Base-by-base conservation (phyloP, 495 filamentous ascomycete genomes). In the Cudoniella acicularis region DNA sequence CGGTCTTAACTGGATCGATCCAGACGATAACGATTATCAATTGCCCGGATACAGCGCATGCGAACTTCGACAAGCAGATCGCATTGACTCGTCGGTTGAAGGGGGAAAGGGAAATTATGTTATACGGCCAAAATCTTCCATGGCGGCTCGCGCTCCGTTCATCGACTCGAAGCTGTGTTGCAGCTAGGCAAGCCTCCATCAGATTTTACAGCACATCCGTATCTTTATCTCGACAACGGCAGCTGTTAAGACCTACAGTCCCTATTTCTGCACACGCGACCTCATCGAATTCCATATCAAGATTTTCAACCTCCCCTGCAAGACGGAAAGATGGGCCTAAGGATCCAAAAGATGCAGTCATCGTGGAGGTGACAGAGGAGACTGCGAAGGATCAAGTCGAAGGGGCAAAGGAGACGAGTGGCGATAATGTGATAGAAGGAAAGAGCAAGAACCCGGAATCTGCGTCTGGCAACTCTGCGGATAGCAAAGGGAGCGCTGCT, bases 371-470 rank as follows among this genome's bases (percentile, higher is more conserved):
- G 18, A 51, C 68, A 2, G 72, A 76, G 23, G 69, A 77, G 51
- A 69, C 74, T 1, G 73, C 81, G 53, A 77, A 84, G 56, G 70
- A 76, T 27, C 74, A 79, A 54, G 74, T 64, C 3, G 77, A 82
- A 52, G 69, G 74, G n/a, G 73, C 75, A 54, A 69, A 74, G 16
- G 74, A 79, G 24, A 72, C 72, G 50, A 66, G 67, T 46, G 73
- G 76, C 23, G 74, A 76, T 52, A 64, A 68, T 40, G 53, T 62
- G n/a, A 66, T 68, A 22, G 71, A 69, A 10, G 66, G 66, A 52
- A 71, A 73, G 42, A 71, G 70, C 42, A 57, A 56, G 51, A 54
- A 9, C 24, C 16, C 52, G 3, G 65, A 64, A 51, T 64, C 53
- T 52, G 53, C 55, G 66, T 72, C 63, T 36, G 30, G 30, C 6